Evolutionary conservation across 139 green algal genomes (phyloP), one percentile per base, ranked within the genome.

Genomic region (Coccomyxa sp.): DNA sequence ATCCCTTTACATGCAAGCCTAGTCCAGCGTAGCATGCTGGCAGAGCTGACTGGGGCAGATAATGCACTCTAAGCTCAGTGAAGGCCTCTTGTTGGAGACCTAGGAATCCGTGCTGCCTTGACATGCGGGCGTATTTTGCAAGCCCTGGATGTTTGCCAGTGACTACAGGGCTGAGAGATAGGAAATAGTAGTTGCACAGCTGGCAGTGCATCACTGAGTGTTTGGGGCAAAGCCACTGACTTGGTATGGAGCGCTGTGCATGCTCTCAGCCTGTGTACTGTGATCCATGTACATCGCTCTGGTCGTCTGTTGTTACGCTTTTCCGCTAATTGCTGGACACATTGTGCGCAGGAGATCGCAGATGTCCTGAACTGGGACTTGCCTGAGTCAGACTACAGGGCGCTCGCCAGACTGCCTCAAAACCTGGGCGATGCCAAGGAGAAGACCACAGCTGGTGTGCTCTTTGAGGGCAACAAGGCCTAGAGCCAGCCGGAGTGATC

Each of bases 301-400:
- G 5, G 27, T 18, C 50, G 27, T 18, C 5, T 3, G 50, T 64
- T 31, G 5, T 31, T 22, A 64, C 18, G 50, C 5, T 3, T 64
- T 18, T 64, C 50, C 18, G 3, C 3, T 64, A 18, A 64, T 6
- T 27, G 44, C 12, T 10, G 14, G 50, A 22, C 22, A 22, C 27
- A 22, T 5, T 80, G 22, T 6, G 9, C 27, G 24, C 38, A 79
- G n/a, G 74, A 82, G 18, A 97, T 97, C 84, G 78, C 96, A 64
- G 88, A 95, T 69, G 87, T 94, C 9, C 55, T 90, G 18, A 75
- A 82, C 33, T 93, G 85, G 88, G 70, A 81, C n/a, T 75, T 95
- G n/a, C 10, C 44, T 27, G 55, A 84, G 16, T 84, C 83, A n/a
- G 84, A 91, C 68, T 74, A 86, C 18, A 9, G 86, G 39, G 31